Evolutionary conservation across 768 basidiomycete species (phyloP).

Genomic region (Leccinum subgranulosum): DNA sequence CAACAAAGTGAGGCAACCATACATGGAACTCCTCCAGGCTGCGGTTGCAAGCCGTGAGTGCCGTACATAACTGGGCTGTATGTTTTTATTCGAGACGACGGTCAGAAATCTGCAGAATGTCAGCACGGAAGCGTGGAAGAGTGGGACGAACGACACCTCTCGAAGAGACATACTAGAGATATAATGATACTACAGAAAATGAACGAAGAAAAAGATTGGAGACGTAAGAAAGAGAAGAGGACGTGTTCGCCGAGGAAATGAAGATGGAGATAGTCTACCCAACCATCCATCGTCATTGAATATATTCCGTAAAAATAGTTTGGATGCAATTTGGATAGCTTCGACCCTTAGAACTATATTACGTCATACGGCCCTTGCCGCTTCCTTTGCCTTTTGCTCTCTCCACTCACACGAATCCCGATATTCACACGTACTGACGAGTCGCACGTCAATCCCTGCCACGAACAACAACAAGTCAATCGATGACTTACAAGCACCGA

Average conservation of each 20-base stretch:
- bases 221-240: slow-evolving; percentile 38
- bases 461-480: not conserved
- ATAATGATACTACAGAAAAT: slow-evolving; percentile 44
- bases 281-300: slow-evolving; percentile 41
- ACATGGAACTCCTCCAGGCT: slow-evolving; percentile 52
- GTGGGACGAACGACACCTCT: slow-evolving; percentile 44
- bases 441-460: not conserved
- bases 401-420: slow-evolving; percentile 78
- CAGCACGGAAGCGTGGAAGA: not conserved
- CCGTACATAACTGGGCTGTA: slow-evolving; percentile 41
- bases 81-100: slow-evolving; percentile 45
- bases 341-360: not conserved
- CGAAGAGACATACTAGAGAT: slow-evolving; percentile 45
- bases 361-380: slow-evolving; percentile 9
- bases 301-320: not conserved
- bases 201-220: slow-evolving; percentile 51
- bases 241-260: slow-evolving; percentile 44
- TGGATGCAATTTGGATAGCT: not conserved
- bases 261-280: slow-evolving; percentile 46
- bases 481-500: slow-evolving; percentile 61
- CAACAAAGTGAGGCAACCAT: slow-evolving; percentile 54
- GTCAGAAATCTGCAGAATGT: slow-evolving; percentile 46
- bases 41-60: slow-evolving; percentile 45
- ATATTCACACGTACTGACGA: slow-evolving; percentile 75
- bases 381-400: slow-evolving; percentile 44